A percentile compares a stretch with the other conserved stretches of the same genome.
Conservation (phyloP, 495 filamentous ascomycete genomes). For the Penicillium argentinense region DNA sequence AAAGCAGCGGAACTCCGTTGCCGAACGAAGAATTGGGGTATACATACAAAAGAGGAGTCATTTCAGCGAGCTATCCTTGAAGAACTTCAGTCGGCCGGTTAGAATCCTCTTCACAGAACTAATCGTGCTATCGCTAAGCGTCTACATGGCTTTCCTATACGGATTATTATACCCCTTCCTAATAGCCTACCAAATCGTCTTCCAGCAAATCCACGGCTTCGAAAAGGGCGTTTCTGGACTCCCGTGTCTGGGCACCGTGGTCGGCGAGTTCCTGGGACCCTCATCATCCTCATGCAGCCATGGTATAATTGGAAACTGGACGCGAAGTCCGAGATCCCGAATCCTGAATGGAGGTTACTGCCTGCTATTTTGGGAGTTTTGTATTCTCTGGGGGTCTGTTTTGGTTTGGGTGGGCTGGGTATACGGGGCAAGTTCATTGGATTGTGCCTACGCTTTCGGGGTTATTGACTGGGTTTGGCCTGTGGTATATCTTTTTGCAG, state of each 20-base stretch:
- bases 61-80: constrained; percentile 70
- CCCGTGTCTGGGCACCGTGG: constrained; percentile 79
- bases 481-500: constrained; percentile 82
- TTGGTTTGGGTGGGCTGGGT: constrained; percentile 83
- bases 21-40: constrained; percentile 86
- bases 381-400: constrained; percentile 74
- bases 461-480: constrained; percentile 56
- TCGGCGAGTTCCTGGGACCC: constrained; percentile 66
- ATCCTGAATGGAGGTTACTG: constrained; percentile 86
- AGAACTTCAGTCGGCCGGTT: constrained; percentile 82
- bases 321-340: constrained; percentile 69
- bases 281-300: constrained; percentile 65
- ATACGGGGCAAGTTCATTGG: constrained; percentile 69
- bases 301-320: constrained; percentile 62
- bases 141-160: constrained; percentile 85
- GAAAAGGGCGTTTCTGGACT: constrained; percentile 67
- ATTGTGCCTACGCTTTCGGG: constrained; percentile 78
- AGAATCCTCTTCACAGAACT: constrained; percentile 79
- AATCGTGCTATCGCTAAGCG: constrained; percentile 68
- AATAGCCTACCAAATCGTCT: constrained; percentile 79
- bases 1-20: constrained; percentile 80
- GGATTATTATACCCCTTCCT: constrained; percentile 81
- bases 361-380: constrained; percentile 75
- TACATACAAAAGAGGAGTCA: constrained; percentile 90
- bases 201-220: constrained; percentile 69